Conservation (phyloP, 768 basidiomycete genomes). For the Tephrocybe sp. region DNA sequence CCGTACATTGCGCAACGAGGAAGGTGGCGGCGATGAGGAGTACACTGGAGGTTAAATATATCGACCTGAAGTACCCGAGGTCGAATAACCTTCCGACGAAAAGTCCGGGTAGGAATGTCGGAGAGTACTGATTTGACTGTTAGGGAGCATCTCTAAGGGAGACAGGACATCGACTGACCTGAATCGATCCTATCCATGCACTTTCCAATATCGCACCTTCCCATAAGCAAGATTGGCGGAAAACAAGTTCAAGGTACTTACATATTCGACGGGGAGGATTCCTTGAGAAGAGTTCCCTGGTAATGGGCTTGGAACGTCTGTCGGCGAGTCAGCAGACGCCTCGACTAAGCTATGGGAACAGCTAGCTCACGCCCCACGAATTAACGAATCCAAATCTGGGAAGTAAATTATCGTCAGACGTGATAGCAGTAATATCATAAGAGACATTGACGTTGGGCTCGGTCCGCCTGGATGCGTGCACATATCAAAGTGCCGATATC, state of each 20-base stretch:
- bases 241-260: not conserved
- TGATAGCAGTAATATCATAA: too few species aligned
- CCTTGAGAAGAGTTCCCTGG: constrained; percentile 2
- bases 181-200: constrained; percentile 14
- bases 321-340: not conserved
- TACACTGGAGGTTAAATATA: constrained; percentile 41
- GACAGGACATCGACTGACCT: too few species aligned
- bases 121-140: constrained; percentile 45
- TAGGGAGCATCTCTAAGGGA: too few species aligned
- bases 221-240: not conserved
- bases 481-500: too few species aligned
- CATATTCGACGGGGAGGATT: constrained; percentile 5
- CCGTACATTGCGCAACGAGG: constrained; percentile 55
- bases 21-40: constrained; percentile 49
- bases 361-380: not conserved
- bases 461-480: too few species aligned
- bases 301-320: constrained; percentile 13
- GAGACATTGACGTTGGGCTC: too few species aligned
- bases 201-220: not conserved
- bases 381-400: not conserved
- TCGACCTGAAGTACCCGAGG: constrained; percentile 52
- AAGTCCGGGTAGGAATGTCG: constrained; percentile 49
- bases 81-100: constrained; percentile 60
- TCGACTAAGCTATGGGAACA: not conserved
- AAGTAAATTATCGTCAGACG: too few species aligned